Percentiles rank a stretch among this genome's conserved stretches.
These are phyloP conservation scores for Nakazawaea anatomiae DNA, from an alignment of 805 yeast species.

Conservation along the genomic window DNA sequence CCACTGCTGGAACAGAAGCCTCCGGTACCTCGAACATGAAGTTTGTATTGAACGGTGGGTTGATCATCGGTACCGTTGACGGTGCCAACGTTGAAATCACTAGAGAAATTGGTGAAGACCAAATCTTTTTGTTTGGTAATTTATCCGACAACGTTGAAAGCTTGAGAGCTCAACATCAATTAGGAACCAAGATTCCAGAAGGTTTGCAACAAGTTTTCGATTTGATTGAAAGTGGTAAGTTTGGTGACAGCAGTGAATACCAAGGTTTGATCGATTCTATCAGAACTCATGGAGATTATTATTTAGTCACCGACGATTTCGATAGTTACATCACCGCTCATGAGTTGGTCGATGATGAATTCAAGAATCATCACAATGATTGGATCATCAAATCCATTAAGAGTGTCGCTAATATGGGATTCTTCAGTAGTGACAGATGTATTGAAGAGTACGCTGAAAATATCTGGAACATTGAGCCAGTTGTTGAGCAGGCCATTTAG, in stretches of 20 bases:
- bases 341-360: constrained; percentile 65
- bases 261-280: constrained; percentile 64
- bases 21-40: constrained; percentile 96
- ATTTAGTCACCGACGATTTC: constrained; percentile 85
- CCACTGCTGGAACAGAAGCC: constrained; percentile 97
- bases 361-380: constrained; percentile 48
- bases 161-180: constrained; percentile 67
- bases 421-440: constrained; percentile 86
- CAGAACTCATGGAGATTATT: constrained; percentile 72
- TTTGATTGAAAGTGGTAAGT: constrained; percentile 60
- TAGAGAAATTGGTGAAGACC: constrained; percentile 89
- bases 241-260: constrained; percentile 66
- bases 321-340: constrained; percentile 84
- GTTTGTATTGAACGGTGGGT: constrained; percentile 89
- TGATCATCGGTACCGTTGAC: constrained; percentile 91
- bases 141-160: constrained; percentile 87
- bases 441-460: constrained; percentile 88
- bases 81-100: constrained; percentile 96
- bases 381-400: constrained; percentile 77
- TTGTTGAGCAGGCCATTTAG: constrained; percentile 18
- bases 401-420: constrained; percentile 90
- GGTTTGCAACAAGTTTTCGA: constrained; percentile 57
- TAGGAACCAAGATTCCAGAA: constrained; percentile 52
- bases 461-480: constrained; percentile 89
- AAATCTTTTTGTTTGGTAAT: constrained; percentile 87